phyloP scores from a whole-genome alignment of 2,329 filamentous ascomycete genomes.

The Aspergillus carbonarius region DNA sequence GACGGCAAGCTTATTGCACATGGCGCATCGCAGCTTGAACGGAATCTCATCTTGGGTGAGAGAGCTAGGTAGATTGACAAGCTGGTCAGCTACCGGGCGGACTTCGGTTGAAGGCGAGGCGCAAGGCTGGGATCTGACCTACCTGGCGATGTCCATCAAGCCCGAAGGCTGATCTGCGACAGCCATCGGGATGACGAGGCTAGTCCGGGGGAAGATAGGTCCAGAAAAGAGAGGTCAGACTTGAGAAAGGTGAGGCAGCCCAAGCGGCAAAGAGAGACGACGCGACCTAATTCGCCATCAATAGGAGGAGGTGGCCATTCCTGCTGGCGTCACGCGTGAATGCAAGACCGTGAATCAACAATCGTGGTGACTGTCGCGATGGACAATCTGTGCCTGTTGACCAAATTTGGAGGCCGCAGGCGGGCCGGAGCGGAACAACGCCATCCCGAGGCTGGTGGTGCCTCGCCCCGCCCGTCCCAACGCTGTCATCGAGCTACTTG shows the following conservation, averaged over 20 bases:
- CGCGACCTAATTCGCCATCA: slow-evolving; percentile 24
- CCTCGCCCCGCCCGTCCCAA: background rate
- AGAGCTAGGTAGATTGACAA: slow-evolving; percentile 54
- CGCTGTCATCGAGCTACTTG: too few species aligned
- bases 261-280: slow-evolving; percentile 14
- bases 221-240: background rate
- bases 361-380: slow-evolving; percentile 2
- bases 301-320: slow-evolving; percentile 8
- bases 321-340: slow-evolving; percentile 60
- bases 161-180: slow-evolving; percentile 40
- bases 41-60: slow-evolving; percentile 82
- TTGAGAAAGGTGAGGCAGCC: slow-evolving; percentile 5
- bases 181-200: slow-evolving; percentile 32
- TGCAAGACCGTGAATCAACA: slow-evolving; percentile 62
- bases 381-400: slow-evolving; percentile 6
- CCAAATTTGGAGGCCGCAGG: slow-evolving; percentile 19
- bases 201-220: background rate
- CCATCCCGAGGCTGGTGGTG: background rate
- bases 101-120: background rate
- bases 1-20: slow-evolving; percentile 85
- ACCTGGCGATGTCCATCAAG: slow-evolving; percentile 47
- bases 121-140: slow-evolving; percentile 6
- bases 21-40: slow-evolving; percentile 92
- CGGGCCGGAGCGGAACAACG: slow-evolving; percentile 22
- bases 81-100: background rate